These are phyloP conservation scores for Schizosaccharomyces japonicus DNA, from an alignment of 805 yeast species.

Conservation along the genomic window DNA sequence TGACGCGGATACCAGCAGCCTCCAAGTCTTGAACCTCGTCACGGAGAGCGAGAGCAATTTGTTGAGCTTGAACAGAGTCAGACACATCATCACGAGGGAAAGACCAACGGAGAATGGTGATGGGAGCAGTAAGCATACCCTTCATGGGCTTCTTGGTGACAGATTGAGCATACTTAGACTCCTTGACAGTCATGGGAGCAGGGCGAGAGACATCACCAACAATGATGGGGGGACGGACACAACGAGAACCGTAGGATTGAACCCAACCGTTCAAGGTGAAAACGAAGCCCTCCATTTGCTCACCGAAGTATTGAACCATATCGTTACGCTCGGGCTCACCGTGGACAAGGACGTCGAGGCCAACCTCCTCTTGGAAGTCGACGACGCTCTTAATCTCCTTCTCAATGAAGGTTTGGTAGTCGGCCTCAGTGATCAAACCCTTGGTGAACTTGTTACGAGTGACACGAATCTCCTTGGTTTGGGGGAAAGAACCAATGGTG, in stretches of 20 bases:
- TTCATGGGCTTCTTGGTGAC: constrained; percentile 87
- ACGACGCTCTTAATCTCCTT: constrained; percentile 87
- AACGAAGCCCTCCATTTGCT: constrained; percentile 91
- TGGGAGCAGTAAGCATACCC: constrained; percentile 99
- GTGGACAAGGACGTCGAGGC: constrained; percentile 92
- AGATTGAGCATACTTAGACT: constrained; percentile 96
- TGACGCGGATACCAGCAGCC: constrained; percentile 91
- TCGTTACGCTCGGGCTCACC: constrained; percentile 99
- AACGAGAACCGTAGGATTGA: constrained; percentile 98
- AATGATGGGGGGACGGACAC: constrained; percentile 97
- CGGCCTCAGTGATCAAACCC: constrained; percentile 87
- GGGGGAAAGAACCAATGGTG: constrained; percentile 99
- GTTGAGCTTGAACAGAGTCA: constrained; percentile 81
- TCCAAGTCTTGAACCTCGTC: constrained; percentile 97
- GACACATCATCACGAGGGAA: constrained; percentile 98
- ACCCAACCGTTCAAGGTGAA: constrained; percentile 99
- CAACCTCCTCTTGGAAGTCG: constrained; percentile 98
- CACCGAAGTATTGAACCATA: constrained; percentile 99
- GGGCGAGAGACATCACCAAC: constrained; percentile 99
- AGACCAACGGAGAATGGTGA: constrained; percentile 98
- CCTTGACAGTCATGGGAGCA: constrained; percentile 93
- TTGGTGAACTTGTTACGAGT: constrained; percentile 95
- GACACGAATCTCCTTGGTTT: constrained; percentile 95
- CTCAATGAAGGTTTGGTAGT: constrained; percentile 89
- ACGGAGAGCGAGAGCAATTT: constrained; percentile 90